Base-by-base conservation (phyloP, 129 eudicot species). In the Arctium minus region DNA sequence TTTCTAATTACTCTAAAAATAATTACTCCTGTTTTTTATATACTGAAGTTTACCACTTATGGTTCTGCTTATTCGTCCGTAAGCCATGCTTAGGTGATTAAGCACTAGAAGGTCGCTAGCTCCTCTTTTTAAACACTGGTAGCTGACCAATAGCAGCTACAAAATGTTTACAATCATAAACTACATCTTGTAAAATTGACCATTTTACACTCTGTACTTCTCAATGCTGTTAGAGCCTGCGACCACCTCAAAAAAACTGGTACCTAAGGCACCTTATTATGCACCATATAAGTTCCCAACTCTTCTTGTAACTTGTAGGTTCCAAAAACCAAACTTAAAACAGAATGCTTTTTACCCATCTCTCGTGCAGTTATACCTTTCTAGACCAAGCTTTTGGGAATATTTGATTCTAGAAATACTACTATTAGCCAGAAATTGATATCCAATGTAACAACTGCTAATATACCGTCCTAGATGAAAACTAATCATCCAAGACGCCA, bases 351-450 rank as follows among this genome's bases (percentile, higher is more conserved):
- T n/a, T 64, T 44, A 76, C 77, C 40, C 64, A 72, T 53, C 78
- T 53, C 78, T 72, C 38, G 32, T 76, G 76, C 81, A 75, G 37
- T 35, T 18, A 67, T 67, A 18, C 76, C 38, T 42, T 53, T 48
- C 73, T 72, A 64, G 38, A 75, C 5, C 70, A 12, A 70, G 72
- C 60, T 33, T 79, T 44, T 5, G 37, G 9, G 53, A 30, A 79
- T 79, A 40, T 40, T 44, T 10, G 70, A 48, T 64, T 69, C 67
- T 36, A 35, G 8, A 69, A 32, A 40, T 13, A 27, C 44, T 46
- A 48, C 72, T 70, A 69, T 29, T 48, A 50, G 72, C 73, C 82
- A 17, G 17, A 33, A 36, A 75, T 36, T 12, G 12, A 35, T 70
- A 36, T 64, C 71, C 35, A 27, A 10, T 15, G 8, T 44, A 67